Evolutionary conservation across 2,329 filamentous ascomycete genomes (phyloP), one percentile per base, ranked within the genome.

Genomic region (Fusarium ambrosium): DNA sequence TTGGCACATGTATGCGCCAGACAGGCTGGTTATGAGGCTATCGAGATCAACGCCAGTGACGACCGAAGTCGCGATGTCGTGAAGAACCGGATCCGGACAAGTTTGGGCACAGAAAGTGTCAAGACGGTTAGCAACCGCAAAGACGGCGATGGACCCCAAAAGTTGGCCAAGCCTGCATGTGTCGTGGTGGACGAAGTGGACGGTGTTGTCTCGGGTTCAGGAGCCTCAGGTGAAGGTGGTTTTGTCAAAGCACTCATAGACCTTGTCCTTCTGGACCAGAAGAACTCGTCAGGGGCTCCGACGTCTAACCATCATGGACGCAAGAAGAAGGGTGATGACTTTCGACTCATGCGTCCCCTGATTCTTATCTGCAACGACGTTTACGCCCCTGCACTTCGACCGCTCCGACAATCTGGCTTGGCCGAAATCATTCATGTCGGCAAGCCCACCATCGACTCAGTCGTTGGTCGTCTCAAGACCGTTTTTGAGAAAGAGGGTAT

Each of bases 21-120:
- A 76, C 97, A 99, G 83, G 97, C 97, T 6, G 97, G 97, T 0
- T 99, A 99, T 79, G 97, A 98, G 79, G 94, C 97, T 1, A 90
- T 98, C 80, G 97, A 99, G 81, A 97, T 99, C 84, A 99, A 99
- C 79, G 97, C 97, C 10, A 98, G 96, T 78, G 97, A 99, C 80
- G 97, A 99, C 80, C 90, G 97, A 78, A 98, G 95, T 80, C 89
- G 90, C 34, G 92, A 96, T 79, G 95, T 99, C 2, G 97, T 99
- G 39, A 97, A 94, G 80, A 95, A 94, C 8, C 90, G 95, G 18
- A 98, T 99, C 75, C 90, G 94, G 77, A 97, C 98, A 66, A 96
- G 94, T 81, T 89, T 99, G 37, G 95, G 94, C 0, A 99, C 97
- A 0, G 96, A 99, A 82, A 98, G 94, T 69, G 96, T 99, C 70